A percentile compares a stretch with the other conserved stretches of the same genome.
Conservation (phyloP, 2,329 filamentous ascomycete genomes). For the Gliomastix tumulicola region DNA sequence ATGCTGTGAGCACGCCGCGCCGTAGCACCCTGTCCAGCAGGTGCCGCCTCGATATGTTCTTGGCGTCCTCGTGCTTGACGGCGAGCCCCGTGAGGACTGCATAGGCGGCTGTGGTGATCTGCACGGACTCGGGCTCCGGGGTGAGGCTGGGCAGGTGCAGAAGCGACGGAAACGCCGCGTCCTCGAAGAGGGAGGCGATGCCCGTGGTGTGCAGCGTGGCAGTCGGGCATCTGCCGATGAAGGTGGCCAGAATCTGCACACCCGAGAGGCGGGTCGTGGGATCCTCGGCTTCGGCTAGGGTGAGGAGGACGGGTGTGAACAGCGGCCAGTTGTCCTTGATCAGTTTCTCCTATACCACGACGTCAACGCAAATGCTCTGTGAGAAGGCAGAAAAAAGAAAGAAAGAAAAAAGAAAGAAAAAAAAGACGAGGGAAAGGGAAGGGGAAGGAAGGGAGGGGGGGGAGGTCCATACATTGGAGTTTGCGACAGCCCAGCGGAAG, state of each 20-base stretch:
- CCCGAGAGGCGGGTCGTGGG: conserved; percentile 46
- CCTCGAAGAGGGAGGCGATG: conserved; percentile 60
- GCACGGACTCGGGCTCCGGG: conserved; percentile 61
- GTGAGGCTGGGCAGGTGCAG: conserved; percentile 72
- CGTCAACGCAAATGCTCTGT: too few species aligned
- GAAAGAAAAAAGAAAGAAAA: too few species aligned
- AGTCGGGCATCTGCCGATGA: conserved; percentile 48
- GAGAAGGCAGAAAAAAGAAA: too few species aligned
- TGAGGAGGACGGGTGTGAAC: conserved; percentile 62
- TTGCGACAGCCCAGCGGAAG: conserved; percentile 47
- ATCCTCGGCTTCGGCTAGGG: conserved; percentile 58
- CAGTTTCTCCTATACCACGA: conserved; percentile 29
- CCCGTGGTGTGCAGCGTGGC: conserved; percentile 54
- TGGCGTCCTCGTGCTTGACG: conserved; percentile 13
- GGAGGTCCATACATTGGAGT: conserved; percentile 43
- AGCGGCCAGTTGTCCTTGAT: conserved; percentile 58
- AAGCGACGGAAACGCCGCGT: conserved; percentile 65
- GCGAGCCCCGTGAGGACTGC: conserved; percentile 56
- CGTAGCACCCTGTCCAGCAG: conserved; percentile 49
- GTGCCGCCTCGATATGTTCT: conserved; percentile 16
- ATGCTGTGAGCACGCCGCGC: conserved; percentile 46
- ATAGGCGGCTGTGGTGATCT: conserved; percentile 59
- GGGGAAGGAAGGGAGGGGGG: too few species aligned
- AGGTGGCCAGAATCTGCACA: conserved; percentile 41
- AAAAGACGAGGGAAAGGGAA: conserved; percentile 13